Evolutionary conservation across 73 alveolate species (phyloP).

Genomic region (Uronychia setigera): DNA sequence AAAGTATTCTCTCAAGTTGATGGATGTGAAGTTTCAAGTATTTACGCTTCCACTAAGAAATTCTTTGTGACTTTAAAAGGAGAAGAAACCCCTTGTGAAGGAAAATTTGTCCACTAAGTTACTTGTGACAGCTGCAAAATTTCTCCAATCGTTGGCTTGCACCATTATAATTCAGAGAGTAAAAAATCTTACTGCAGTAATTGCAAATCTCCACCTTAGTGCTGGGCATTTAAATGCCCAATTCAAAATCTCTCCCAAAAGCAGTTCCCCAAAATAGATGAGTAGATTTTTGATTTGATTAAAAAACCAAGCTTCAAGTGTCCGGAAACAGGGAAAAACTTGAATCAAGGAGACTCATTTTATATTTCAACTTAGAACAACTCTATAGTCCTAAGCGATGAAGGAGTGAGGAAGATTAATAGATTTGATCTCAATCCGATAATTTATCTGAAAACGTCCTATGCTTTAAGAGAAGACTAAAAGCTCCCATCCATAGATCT

Average conservation of each 20-base stretch:
- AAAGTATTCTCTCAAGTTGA: neutral
- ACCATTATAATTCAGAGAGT: neutral
- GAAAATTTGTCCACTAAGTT: neutral
- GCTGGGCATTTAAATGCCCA: conserved; percentile 1
- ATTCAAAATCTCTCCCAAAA: neutral
- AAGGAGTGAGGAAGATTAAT: neutral
- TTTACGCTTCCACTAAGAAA: neutral
- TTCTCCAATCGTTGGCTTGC: neutral
- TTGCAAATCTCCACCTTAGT: neutral
- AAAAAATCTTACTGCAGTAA: neutral
- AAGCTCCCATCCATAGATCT: conserved; percentile 7
- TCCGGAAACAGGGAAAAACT: neutral
- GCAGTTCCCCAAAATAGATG: neutral
- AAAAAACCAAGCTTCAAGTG: neutral
- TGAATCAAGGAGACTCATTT: neutral
- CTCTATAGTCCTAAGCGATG: neutral
- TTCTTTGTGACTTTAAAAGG: neutral
- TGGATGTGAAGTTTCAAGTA: neutral
- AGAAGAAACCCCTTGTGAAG: neutral
- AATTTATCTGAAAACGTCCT: conserved; percentile 33
- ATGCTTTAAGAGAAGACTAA: conserved; percentile 8
- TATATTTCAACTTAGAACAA: too few relatives aligned
- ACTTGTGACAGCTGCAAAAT: neutral
- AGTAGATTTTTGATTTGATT: neutral
- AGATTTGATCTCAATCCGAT: conserved; percentile 39